Percentiles rank a stretch among this genome's conserved stretches.
These are phyloP conservation scores for Ligustrum vulgare DNA, from an alignment of 257 asterid genomes.

Conservation along the genomic window DNA sequence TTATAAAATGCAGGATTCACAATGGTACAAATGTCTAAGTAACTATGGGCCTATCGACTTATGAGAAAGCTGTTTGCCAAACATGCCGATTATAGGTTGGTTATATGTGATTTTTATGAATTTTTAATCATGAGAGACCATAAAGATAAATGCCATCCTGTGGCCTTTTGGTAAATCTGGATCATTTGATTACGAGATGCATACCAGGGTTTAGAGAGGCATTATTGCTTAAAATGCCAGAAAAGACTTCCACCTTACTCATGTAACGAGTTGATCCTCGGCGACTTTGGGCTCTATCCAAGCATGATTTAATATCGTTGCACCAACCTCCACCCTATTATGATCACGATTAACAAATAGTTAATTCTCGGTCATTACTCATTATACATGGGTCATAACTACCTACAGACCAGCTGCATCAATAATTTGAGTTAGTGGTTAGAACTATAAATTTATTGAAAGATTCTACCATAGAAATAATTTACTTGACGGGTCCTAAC, in stretches of 20 bases:
- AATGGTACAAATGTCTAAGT: neutral
- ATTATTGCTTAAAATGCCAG: conserved; percentile 77
- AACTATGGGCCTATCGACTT: neutral
- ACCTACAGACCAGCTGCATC: neutral
- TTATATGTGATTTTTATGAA: neutral
- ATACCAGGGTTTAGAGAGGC: conserved; percentile 80
- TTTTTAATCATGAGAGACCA: neutral
- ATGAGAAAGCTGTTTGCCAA: neutral
- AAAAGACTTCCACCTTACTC: conserved; percentile 58
- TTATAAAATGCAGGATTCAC: no score
- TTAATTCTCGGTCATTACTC: neutral
- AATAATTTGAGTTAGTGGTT: conserved; percentile 11
- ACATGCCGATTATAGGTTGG: neutral
- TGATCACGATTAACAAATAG: neutral
- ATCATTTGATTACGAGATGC: neutral
- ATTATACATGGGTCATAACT: conserved; percentile 8
- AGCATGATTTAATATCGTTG: conserved; percentile 72
- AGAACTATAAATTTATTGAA: neutral
- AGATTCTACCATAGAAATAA: neutral
- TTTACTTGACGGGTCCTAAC: neutral
- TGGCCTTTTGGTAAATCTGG: neutral
- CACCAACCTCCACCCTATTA: conserved; percentile 98
- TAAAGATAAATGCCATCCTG: neutral
- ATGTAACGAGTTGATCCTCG: conserved; percentile 81
- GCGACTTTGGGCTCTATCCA: conserved; percentile 67